Evolutionary conservation across 1,284 basidiomycete genomes (phyloP).

Genomic region (Irpex sp.): DNA sequence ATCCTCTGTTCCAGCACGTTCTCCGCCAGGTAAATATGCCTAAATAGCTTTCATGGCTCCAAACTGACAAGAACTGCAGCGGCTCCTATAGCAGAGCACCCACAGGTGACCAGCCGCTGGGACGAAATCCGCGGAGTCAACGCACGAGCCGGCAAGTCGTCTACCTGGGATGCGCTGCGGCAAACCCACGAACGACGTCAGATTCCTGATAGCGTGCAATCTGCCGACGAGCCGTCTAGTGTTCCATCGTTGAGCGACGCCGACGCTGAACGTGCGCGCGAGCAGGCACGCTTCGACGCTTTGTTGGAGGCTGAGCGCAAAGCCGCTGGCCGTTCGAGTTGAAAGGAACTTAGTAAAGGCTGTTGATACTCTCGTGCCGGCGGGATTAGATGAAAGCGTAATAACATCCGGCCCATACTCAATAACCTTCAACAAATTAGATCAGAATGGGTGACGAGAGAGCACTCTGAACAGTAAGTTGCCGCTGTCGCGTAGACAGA

Average conservation of each 20-base stretch:
- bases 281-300: conserved; percentile 57
- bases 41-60: background rate
- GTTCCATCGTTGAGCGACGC: conserved; percentile 13
- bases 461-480: too few species aligned
- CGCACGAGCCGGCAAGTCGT: conserved; percentile 36
- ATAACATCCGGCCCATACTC: too few species aligned
- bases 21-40: background rate
- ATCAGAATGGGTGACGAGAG: background rate
- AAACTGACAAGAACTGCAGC: background rate
- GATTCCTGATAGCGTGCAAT: conserved; percentile 19
- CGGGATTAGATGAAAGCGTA: too few species aligned
- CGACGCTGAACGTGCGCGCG: conserved; percentile 35
- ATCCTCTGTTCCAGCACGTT: background rate
- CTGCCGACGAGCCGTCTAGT: background rate
- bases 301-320: conserved; percentile 55
- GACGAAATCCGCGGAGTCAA: conserved; percentile 62
- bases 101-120: conserved; percentile 44
- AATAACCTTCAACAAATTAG: background rate
- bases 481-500: background rate
- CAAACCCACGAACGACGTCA: conserved; percentile 47
- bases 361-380: too few species aligned
- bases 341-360: too few species aligned
- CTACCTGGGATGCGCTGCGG: conserved; percentile 65
- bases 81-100: conserved; percentile 12
- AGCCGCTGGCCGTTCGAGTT: conserved; percentile 17